These are phyloP conservation scores for Fulvia fulva DNA, from an alignment of 2,329 filamentous ascomycete genomes.

Conservation along the genomic window DNA sequence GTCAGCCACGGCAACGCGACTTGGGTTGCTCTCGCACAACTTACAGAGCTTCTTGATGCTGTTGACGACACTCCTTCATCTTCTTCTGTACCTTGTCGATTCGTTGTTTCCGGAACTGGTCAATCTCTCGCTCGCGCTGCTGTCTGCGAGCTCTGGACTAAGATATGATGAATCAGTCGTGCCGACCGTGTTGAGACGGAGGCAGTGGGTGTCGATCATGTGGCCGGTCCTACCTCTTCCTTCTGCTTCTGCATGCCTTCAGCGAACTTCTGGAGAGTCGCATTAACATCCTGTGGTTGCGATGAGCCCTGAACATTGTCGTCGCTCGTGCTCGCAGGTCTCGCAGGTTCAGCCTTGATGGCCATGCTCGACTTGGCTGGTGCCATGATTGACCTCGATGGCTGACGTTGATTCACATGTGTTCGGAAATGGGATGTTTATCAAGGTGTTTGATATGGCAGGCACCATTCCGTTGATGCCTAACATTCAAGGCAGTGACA, in stretches of 20 bases:
- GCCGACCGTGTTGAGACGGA: neutral
- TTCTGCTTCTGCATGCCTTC: neutral
- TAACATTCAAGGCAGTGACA: neutral
- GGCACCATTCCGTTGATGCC: neutral
- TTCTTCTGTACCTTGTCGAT: conserved; percentile 10
- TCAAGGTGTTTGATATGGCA: neutral
- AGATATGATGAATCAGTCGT: neutral
- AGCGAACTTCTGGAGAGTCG: neutral
- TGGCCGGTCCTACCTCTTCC: neutral
- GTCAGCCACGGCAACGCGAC: neutral
- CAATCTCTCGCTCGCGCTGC: conserved; percentile 16
- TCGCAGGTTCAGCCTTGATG: neutral
- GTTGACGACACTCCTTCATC: conserved; percentile 5
- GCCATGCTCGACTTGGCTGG: neutral
- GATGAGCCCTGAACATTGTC: neutral
- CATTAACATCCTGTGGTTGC: neutral
- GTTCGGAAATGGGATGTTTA: neutral
- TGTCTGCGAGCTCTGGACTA: neutral
- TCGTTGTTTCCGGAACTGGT: conserved; percentile 6
- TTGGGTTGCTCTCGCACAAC: neutral
- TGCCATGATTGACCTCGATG: neutral
- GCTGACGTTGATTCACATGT: neutral
- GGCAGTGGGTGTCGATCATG: neutral
- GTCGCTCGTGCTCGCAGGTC: neutral
- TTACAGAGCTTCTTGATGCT: conserved; percentile 12